phyloP scores from a whole-genome alignment of 176 grass and related monocot genomes.

The Carex myosuroides region DNA sequence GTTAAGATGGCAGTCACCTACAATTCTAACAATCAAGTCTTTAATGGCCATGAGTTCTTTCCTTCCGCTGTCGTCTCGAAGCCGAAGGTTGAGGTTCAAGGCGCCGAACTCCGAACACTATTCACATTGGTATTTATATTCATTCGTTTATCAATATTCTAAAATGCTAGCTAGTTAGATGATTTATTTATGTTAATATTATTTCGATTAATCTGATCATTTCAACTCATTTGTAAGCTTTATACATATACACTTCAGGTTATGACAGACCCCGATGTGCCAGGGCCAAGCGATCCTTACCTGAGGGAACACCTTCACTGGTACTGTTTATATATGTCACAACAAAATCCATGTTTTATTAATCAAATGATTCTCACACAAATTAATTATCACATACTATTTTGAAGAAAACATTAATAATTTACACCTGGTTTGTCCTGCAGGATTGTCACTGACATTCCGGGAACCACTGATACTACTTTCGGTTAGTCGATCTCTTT shows the following conservation, averaged over 20 bases:
- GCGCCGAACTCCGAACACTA: constrained; percentile 70
- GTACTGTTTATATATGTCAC: constrained; percentile 26
- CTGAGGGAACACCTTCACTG: constrained; percentile 87
- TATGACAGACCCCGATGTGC: constrained; percentile 95
- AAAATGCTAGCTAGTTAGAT: not conserved
- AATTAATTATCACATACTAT: not conserved
- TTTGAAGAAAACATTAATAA: not conserved
- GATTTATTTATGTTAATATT: not conserved
- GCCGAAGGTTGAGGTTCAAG: constrained; percentile 78
- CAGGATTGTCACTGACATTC: constrained; percentile 94
- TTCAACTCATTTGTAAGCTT: not conserved
- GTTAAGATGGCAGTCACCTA: constrained; percentile 75
- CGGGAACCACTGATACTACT: constrained; percentile 77
- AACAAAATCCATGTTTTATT: not conserved
- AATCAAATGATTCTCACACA: not conserved
- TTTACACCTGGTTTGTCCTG: constrained; percentile 10
- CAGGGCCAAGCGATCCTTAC: constrained; percentile 89
- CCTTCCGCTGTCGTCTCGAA: constrained; percentile 55
- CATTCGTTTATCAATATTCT: not conserved
- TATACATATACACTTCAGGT: constrained; percentile 47
- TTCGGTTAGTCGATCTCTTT: constrained; percentile 50
- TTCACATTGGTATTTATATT: constrained; percentile 69
- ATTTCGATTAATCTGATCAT: not conserved
- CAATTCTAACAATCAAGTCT: constrained; percentile 72
- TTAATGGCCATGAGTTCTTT: constrained; percentile 85